Evolutionary conservation across 495 filamentous ascomycete species (phyloP).

Genomic region (Penicillium paradoxum): DNA sequence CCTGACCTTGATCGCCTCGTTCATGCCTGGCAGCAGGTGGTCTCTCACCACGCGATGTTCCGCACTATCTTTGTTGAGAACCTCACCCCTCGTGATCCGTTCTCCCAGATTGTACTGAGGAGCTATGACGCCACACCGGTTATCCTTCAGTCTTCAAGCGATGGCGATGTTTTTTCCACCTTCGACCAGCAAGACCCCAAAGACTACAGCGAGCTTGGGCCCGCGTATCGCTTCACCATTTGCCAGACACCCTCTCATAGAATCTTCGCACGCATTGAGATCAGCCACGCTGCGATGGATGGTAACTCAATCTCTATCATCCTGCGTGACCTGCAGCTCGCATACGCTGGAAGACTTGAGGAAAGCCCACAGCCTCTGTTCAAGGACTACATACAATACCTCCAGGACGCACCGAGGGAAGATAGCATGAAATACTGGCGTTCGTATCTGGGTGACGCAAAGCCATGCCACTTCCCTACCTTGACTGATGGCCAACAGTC

Average conservation of each 20-base stretch:
- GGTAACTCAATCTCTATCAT: slow-evolving; percentile 46
- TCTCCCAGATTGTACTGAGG: slow-evolving; percentile 50
- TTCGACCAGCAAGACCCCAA: slow-evolving; percentile 34
- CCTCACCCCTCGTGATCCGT: slow-evolving; percentile 37
- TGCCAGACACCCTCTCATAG: slow-evolving; percentile 36
- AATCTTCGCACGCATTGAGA: slow-evolving; percentile 50
- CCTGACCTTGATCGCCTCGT: slow-evolving; percentile 37
- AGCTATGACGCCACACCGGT: slow-evolving; percentile 27
- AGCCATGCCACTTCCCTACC: slow-evolving; percentile 50
- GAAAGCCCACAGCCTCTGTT: slow-evolving; percentile 41
- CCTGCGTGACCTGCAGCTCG: slow-evolving; percentile 41
- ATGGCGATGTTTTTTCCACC: slow-evolving; percentile 26
- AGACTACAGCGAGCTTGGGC: slow-evolving; percentile 30
- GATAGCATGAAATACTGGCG: slow-evolving; percentile 51
- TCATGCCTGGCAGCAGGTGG: slow-evolving; percentile 45
- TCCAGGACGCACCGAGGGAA: slow-evolving; percentile 31
- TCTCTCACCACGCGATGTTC: slow-evolving; percentile 47
- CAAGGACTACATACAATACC: slow-evolving; percentile 50
- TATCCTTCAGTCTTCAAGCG: slow-evolving; percentile 30
- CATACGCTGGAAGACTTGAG: slow-evolving; percentile 40
- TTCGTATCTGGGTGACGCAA: slow-evolving; percentile 41
- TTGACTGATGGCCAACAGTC: slow-evolving; percentile 30
- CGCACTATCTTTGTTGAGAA: slow-evolving; percentile 50
- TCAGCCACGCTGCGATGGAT: slow-evolving; percentile 53
- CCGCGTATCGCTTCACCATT: slow-evolving; percentile 48